Evolutionary conservation across 2,329 filamentous ascomycete species (phyloP), one percentile per base, ranked within the genome.

Genomic region (Epichloe scottii): DNA sequence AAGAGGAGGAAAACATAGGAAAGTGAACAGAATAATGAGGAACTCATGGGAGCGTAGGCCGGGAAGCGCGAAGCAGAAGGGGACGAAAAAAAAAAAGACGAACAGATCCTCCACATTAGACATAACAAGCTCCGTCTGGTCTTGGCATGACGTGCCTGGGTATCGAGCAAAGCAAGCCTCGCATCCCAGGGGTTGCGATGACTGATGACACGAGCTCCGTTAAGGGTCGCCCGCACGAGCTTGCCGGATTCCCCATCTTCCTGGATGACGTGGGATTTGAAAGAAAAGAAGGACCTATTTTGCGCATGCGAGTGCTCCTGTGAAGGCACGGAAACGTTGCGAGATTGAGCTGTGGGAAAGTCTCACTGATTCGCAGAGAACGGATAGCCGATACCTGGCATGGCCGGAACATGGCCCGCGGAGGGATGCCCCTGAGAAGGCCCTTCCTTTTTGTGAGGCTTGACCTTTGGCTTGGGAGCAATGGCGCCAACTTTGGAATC

Each of bases 401-500:
- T 57, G n/a, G 58, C 53, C 15, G 62, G 59, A 26, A 44, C 47
- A 30, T 49, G 40, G 42, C 52, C 50, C 12, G 42, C 19, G 1
- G 38, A 14, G 4, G 39, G 14, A 45, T 54, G 52, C 11, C 50
- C 51, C 40, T 51, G 23, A 21, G 42, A 58, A 50, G 38, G 55
- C 52, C 17, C 30, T 14, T 67, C 65, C 55, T 66, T 68, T 57
- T 68, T 69, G 37, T 56, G 51, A 4, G 61, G 53, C 54, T 68
- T 67, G 45, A 54, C 59, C 59, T 69, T 69, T 33, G 62, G 65
- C 54, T 69, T 69, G n/a, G 67, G 67, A 11, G 66, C 63, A 37
- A 65, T 63, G 35, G 59, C 54, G 38, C 67, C 67, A n/a, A 62
- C 57, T 50, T 63, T 63, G 51, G 64, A 60, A 49, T 70, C 67